Conservation (phyloP, 768 basidiomycete genomes). For the Suillus discolor region DNA sequence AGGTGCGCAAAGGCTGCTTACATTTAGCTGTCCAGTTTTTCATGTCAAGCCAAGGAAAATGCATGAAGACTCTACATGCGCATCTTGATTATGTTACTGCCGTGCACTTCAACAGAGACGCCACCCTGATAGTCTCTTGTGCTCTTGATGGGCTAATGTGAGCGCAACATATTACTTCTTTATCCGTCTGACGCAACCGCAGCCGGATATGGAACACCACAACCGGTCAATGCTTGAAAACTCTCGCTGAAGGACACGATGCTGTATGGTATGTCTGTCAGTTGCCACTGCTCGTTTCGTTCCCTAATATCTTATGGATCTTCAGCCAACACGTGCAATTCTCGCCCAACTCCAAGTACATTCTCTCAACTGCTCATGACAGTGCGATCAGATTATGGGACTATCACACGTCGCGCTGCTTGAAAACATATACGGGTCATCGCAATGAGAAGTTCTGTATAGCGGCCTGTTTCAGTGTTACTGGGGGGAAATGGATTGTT, state of each 20-base stretch:
- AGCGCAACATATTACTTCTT: conserved; percentile 29
- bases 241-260: conserved; percentile 86
- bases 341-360: conserved; percentile 94
- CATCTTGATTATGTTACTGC: conserved; percentile 95
- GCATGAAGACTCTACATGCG: conserved; percentile 84
- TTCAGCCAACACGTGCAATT: conserved; percentile 87
- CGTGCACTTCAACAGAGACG: conserved; percentile 92
- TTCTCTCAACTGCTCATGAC: conserved; percentile 92
- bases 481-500: conserved; percentile 87
- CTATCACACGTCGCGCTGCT: conserved; percentile 84
- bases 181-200: conserved; percentile 5
- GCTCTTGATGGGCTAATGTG: conserved; percentile 94
- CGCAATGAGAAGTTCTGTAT: conserved; percentile 83
- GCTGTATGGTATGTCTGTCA: conserved; percentile 66
- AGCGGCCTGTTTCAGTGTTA: conserved; percentile 81
- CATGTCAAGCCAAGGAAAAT: conserved; percentile 56
- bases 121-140: conserved; percentile 88
- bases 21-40: background rate
- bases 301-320: background rate
- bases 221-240: conserved; percentile 94
- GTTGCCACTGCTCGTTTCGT: background rate
- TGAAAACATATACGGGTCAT: conserved; percentile 91
- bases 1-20: conserved; percentile 48
- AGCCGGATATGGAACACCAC: conserved; percentile 96
- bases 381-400: conserved; percentile 95